Conservation (phyloP, 2,329 filamentous ascomycete genomes). For the Alternaria alternata region DNA sequence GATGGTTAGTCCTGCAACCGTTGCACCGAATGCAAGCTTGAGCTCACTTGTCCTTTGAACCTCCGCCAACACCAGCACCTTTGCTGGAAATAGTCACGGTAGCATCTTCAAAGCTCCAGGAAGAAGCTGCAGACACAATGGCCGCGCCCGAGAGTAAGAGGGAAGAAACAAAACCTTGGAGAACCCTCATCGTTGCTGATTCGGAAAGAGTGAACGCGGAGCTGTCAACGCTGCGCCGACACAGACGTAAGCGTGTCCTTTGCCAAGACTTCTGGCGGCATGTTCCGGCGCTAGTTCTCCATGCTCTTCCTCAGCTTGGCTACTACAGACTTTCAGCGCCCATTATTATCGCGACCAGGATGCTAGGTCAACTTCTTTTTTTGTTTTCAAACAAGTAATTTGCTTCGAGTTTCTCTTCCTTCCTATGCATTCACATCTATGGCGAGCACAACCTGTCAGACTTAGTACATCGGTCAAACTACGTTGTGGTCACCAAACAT, state of each 20-base stretch:
- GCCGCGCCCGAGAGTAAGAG: conserved; percentile 52
- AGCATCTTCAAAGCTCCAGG: conserved; percentile 79
- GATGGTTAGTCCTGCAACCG: conserved; percentile 3
- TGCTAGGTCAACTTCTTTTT: too few relatives aligned
- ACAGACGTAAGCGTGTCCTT: conserved; percentile 30
- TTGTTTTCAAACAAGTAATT: too few relatives aligned
- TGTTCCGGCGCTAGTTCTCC: conserved; percentile 14
- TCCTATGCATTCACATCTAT: too few relatives aligned
- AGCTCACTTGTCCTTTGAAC: conserved; percentile 71
- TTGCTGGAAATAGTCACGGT: conserved; percentile 71
- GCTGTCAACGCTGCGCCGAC: conserved; percentile 27
- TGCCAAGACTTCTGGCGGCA: conserved; percentile 23
- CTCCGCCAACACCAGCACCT: conserved; percentile 60
- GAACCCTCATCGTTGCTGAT: conserved; percentile 52
- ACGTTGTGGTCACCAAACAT: not conserved
- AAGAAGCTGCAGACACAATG: conserved; percentile 59
- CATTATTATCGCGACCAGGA: too few relatives aligned
- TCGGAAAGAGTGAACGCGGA: conserved; percentile 37
- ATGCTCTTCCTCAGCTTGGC: not conserved
- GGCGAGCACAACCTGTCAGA: too few relatives aligned
- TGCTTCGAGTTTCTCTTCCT: too few relatives aligned
- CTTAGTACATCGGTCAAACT: not conserved
- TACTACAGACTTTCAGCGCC: too few relatives aligned
- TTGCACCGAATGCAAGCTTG: not conserved
- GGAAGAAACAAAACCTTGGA: conserved; percentile 53